Base-by-base conservation (phyloP, 257 asterid genomes). In the Thymus quinquecostatus region DNA sequence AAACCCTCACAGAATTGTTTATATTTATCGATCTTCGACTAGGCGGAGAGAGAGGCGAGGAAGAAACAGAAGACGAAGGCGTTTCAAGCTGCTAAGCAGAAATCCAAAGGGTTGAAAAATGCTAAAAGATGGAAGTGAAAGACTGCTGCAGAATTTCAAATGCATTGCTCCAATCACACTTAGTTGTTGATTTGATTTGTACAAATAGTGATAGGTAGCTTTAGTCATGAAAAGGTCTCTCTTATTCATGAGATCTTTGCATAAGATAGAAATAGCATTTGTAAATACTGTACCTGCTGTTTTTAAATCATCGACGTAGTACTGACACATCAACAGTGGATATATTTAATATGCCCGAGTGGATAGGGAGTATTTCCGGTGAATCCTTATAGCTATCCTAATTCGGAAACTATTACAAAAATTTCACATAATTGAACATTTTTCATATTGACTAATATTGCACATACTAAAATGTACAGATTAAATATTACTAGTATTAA, bases 61-160 rank as follows among this genome's bases (percentile, higher is more conserved):
- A 95, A 95, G 91, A 95, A 95, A 75, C 99, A 92, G 88, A 95
- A 95, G 75, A 60, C 85, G 87, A 93, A 84, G 85, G 83, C 98
- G 11, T 91, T 92, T 70, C 98, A 91, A 82, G 96, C 97, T 59
- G 99, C 97, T 51, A 95, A 69, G 55, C 73, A 69, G 73, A 66
- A 66, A 7, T 66, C 78, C 4, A 47, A 74, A 74, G 78, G 34
- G 36, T 1, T 8, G 4, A 74, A 74, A 48, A 74, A 66, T 12
- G 40, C 73, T 27, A 74, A 66, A 14, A 74, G 73, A 55, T 66
- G 78, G 78, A 74, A 74, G 30, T 58, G 50, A 47, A 11, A 58
- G 27, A 11, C 27, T 10, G 63, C 11, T 50, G 57, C 57, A 50
- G 30, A 50, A 0, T 0, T 50, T 49, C 8, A 5, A 13, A 5